Base-by-base conservation (phyloP, 1,139 yeast species). In the Yamadazyma songkhlaensis region DNA sequence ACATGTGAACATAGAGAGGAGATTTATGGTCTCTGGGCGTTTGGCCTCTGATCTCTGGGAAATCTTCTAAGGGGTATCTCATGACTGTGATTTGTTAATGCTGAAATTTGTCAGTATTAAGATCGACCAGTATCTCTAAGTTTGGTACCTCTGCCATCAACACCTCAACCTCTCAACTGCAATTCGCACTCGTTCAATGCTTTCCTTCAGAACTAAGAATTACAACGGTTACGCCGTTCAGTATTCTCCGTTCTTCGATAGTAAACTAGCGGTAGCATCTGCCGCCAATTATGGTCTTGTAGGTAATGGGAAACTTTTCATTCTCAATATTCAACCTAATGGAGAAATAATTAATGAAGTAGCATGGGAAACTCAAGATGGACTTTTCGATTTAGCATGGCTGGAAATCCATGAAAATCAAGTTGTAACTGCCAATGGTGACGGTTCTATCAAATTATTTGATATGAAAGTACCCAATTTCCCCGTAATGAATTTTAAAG, bases 251-350 rank as follows among this genome's bases (percentile, higher is more conserved):
- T 92, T 81, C 55, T 85, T 78, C 50, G 97, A 92, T 61, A 86
- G 85, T 62, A 85, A 85, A 53, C 57, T 92, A 10, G 97, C 96
- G 0, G 94, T 88, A 25, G 94, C 96, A 1, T 72, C 95, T 0
- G 84, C 96, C 0, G 88, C 97, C 25, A 92, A 92, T 61, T 92
- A 83, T 60, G 97, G 97, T 2, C 68, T 92, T 8, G 96, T 88
- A 3, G 98, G 98, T 3, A 92, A 92, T 57, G 98, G 98, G 3
- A 73, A 87, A 45, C 66, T 92, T 23, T 82, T 69, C 50, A 67
- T 90, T 2, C 64, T 90, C 26, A 79, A 79, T 37, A 84, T 92
- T 37, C 78, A 75, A 35, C 77, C 80, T 8, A 67, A 71, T 43
- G 97, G 97, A 1, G 55, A 55, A 14, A 73, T 87, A 15, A 52